Conservation (phyloP, 2,329 filamentous ascomycete species). For the Alternaria sp. region DNA sequence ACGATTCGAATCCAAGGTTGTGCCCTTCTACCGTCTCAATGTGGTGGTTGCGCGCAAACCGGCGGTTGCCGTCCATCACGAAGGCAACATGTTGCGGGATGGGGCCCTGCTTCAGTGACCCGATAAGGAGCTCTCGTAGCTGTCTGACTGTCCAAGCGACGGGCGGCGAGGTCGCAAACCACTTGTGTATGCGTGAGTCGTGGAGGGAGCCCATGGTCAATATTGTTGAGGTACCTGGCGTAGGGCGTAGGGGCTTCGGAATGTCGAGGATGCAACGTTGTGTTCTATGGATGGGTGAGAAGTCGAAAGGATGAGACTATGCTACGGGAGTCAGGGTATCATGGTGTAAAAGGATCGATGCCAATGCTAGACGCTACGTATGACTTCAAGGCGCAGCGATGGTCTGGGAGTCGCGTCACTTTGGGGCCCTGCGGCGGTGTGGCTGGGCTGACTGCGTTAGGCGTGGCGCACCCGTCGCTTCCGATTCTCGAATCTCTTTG, state of each 20-base stretch:
- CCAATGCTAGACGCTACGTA: constrained; percentile 41
- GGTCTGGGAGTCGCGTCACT: not conserved
- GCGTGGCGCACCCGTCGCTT: constrained; percentile 13
- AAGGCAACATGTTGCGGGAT: constrained; percentile 98
- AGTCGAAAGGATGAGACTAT: not conserved
- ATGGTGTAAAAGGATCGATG: constrained; percentile 25
- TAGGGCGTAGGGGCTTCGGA: constrained; percentile 13
- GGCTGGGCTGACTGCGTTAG: constrained; percentile 22
- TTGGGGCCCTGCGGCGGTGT: constrained; percentile 4
- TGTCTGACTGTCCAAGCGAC: constrained; percentile 86
- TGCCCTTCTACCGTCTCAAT: constrained; percentile 98
- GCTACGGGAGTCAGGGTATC: constrained; percentile 18
- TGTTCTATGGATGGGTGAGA: not conserved
- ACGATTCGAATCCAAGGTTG: constrained; percentile 91
- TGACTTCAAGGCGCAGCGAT: constrained; percentile 36
- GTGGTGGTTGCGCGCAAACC: constrained; percentile 86
- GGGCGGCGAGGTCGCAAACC: constrained; percentile 86
- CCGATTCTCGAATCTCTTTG: constrained; percentile 13
- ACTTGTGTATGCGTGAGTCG: constrained; percentile 68
- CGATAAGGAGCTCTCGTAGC: constrained; percentile 83
- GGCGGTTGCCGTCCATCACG: constrained; percentile 97
- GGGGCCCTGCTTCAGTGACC: constrained; percentile 85
- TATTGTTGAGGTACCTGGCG: constrained; percentile 21
- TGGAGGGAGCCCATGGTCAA: constrained; percentile 58
- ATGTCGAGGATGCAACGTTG: constrained; percentile 3